Base-by-base conservation (phyloP, 1,284 basidiomycete species). In the Cryptococcus sp. region DNA sequence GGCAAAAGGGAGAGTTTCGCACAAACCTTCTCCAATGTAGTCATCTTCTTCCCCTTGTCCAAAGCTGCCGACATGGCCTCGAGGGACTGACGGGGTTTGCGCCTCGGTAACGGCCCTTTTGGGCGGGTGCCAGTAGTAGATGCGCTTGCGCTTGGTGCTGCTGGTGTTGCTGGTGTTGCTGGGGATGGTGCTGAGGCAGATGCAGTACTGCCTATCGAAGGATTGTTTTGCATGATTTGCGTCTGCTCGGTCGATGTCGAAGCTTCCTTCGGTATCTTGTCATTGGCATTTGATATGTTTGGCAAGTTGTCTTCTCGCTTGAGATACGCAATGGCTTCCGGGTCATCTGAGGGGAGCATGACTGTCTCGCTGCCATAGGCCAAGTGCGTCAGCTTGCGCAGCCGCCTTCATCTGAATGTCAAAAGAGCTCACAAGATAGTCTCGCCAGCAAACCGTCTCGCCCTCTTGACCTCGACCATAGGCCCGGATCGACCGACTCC, bases 1-100 rank as follows among this genome's bases (percentile, higher is more conserved):
- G 26, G 26, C 5, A 29, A 29, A 10, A 4, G 10, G 10, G 26
- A 10, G 10, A 10, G 26, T 29, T 4, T 29, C 26, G 4, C n/a
- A 15, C 69, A 25, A 26, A 77, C 77, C 69, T 78, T 78, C 54
- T 77, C 77, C 23, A 77, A 58, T 8, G 76, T 78, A 5, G 75
- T 77, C 74, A 78, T 76, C 59, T 78, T 78, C 66, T 77, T 78
- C 15, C 74, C 75, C 41, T 63, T 67, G 50, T 67, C 68, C 7
- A 78, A 44, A 0, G 74, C 73, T 3, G 75, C 75, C 2, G 75
- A 69, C 69, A 78, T 74, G 11, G 65, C 60, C 64, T 78, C 77
- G 7, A 78, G 67, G 10, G 69, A 70, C 59, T 73, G 72, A 13
- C 76, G 66, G n/a, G 76, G 76, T 57, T 74, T 74, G 5, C 74